These are phyloP conservation scores for Psidium guajava DNA, from an alignment of 345 rosid genomes.

Conservation along the genomic window DNA sequence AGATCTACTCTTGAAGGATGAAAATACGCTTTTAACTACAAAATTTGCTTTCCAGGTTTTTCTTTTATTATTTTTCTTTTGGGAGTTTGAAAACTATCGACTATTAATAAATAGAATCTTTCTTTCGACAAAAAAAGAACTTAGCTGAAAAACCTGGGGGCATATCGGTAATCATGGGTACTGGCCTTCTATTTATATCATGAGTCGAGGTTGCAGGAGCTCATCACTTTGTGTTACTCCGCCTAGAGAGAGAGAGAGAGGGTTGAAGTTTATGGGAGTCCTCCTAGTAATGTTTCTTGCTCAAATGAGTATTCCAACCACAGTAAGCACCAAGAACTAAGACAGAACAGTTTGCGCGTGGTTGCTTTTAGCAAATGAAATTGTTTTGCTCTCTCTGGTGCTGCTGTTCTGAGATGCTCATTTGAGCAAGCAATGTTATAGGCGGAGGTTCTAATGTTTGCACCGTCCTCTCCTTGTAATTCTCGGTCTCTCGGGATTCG, in stretches of 20 bases:
- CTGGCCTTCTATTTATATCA: background rate
- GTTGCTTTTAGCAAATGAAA: background rate
- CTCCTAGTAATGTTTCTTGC: constrained; percentile 19
- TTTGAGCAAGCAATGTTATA: constrained; percentile 24
- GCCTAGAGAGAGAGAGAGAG: background rate
- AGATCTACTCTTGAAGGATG: too few species aligned
- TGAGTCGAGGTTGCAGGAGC: background rate
- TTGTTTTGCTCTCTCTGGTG: background rate
- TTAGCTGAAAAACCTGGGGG: background rate
- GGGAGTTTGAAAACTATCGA: too few species aligned
- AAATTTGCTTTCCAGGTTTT: too few species aligned
- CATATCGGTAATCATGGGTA: background rate
- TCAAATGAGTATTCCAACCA: constrained; percentile 27
- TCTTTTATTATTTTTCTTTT: too few species aligned
- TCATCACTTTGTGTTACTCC: background rate
- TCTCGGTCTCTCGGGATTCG: background rate
- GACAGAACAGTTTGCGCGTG: background rate
- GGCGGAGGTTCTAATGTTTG: background rate
- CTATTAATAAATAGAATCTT: too few species aligned
- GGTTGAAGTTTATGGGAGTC: background rate
- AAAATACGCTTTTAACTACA: too few species aligned
- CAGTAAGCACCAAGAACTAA: background rate
- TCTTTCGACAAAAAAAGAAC: too few species aligned
- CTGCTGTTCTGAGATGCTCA: constrained; percentile 21
- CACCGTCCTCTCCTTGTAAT: background rate